Base-by-base conservation (phyloP, 805 yeast species). In the Nakazawaea peltata region DNA sequence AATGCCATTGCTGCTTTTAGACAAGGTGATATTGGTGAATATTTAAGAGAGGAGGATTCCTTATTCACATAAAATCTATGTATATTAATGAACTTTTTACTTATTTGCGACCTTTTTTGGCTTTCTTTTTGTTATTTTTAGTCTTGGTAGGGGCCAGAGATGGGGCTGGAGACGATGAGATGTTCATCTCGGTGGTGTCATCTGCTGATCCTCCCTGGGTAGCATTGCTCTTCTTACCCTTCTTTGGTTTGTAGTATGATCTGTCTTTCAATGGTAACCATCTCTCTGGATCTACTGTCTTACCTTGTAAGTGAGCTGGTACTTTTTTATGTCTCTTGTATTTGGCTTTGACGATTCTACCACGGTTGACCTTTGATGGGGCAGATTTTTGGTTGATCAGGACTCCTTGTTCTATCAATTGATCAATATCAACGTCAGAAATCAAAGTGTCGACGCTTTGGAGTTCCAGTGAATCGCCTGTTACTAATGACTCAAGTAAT, bases 1-100 rank as follows among this genome's bases (percentile, higher is more conserved):
- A 90, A 94, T 18, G 92, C 80, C 17, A 88, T 92, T 34, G 95
- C 90, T 12, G 95, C 95, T 4, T 90, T 84, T 58, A 79, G 98
- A 71, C 98, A 92, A 57, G 84, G 94, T 46, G 98, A 92, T 65
- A 85, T 92, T 46, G 98, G 98, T 44, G 98, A 92, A 61, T 92
- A 86, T 53, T 69, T 92, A 53, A 87, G 98, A 72, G 97, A 92
- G 51, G 98, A 92, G 67, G 97, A 92, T 59, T 86, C 96, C 27
- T 63, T 90, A 46, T 90, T 90, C 54, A 84, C 96, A 18, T 87
- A 16, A 13, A 15, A 10, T 22, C 6, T 9, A 26, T 4, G 19
- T 11, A 26, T 19, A 10, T 32, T 29, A n/a, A n/a, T n/a, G n/a
- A n/a, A n/a, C n/a, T n/a, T n/a, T n/a, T n/a, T n/a, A n/a, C n/a